Base-by-base conservation (phyloP, 495 filamentous ascomycete species). In the Hyaloscypha finlandica region DNA sequence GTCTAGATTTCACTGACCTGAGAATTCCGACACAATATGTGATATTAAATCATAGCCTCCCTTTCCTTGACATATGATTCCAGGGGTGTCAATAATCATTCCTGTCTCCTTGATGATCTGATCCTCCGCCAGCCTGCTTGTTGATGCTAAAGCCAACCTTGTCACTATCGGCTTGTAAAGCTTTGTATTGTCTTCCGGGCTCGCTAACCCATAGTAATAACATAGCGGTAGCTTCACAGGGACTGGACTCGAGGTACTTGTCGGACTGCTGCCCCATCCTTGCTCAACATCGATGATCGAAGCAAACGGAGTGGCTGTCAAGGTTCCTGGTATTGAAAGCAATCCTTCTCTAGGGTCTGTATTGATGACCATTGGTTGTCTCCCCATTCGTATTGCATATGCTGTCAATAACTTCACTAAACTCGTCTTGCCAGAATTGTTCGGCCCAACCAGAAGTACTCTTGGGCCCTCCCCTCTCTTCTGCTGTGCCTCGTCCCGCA, bases 151-250 rank as follows among this genome's bases (percentile, higher is more conserved):
- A 16, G 92, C 95, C 74, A 97, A 79, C 67, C 92, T 83, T 39
- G 89, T 90, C 51, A 91, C 78, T 64, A 98, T 74, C 2, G 88
- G 86, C 76, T 86, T 90, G 75, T 88, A 97, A 14, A 94, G 74
- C 52, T 81, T 82, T 32, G 84, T 80, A 61, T 94, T 90, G 8
- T 92, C 90, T 67, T 95, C 90, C 4, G 92, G 87, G 66, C 81
- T 89, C 51, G 86, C 81, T 62, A 91, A 80, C 11, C 93, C 93
- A 77, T 92, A 93, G 71, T 91, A 91, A 72, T 97, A 97, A n/a
- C 93, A 92, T 63, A 98, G 77, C 22, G 96, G 96, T 70, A 95
- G 79, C 79, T 97, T 98, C 30, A 97, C 91, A 1, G 95, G 93
- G 19, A 95, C 85, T 14, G 87, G 84, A 67, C 89, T 95, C 8